Base-by-base conservation (phyloP, 148 eudicot genomes). In the Dianthus caryophyllus region DNA sequence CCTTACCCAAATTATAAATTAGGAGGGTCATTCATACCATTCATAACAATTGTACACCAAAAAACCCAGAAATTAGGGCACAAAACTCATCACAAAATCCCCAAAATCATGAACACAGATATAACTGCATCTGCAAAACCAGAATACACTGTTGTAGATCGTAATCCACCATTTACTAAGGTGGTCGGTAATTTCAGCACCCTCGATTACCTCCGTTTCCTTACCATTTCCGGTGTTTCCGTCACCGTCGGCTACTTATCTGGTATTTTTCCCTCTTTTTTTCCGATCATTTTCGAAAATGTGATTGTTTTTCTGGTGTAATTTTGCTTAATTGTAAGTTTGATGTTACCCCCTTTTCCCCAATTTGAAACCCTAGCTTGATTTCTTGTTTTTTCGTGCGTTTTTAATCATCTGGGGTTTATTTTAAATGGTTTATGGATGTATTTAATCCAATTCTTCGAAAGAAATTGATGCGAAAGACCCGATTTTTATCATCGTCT, bases 241-340 rank as follows among this genome's bases (percentile, higher is more conserved):
- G 88, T 81, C 81, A 87, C 91, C 70, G 97, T 91, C 74, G 97
- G 92, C 30, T 91, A 91, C 70, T 85, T 91, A 67, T 88, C 97
- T 61, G 95, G 97, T 91, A 79, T 22, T 15, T 46, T 15, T 20
- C 21, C n/a, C n/a, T n/a, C n/a, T n/a, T n/a, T n/a, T n/a, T 22
- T 15, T 46, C 8, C 21, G 71, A 6, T n/a, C n/a, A n/a, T n/a
- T n/a, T n/a, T n/a, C n/a, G n/a, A n/a, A n/a, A n/a, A n/a, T n/a
- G 5, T 1, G 30, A 13, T 13, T 49, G 5, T 31, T 52, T 18
- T 3, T 33, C 7, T 31, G 58, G 14, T 22, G 2, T 53, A 16
- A 53, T 53, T n/a, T 24, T 53, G 58, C 30, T 15, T 15, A 33
- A 53, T 22, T 53, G 8, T 41, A 1, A 6, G 6, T 6, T 41